phyloP scores from a whole-genome alignment of 139 green algal genomes.

The Micractinium sp. region DNA sequence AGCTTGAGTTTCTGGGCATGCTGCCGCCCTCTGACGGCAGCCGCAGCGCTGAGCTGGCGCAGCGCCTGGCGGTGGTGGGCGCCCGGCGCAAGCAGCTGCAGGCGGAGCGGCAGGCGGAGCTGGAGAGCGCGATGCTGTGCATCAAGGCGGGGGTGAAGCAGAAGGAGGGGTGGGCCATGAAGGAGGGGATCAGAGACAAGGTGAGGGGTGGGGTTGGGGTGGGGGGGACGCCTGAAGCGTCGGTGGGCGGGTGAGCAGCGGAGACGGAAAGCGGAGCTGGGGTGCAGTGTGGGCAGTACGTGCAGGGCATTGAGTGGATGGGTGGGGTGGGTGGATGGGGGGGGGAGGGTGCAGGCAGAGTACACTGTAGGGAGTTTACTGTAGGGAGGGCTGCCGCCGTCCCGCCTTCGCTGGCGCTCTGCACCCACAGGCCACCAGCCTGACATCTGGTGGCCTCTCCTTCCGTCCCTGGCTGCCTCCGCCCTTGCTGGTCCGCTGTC shows the following conservation, averaged over 20 bases:
- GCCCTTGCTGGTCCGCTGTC: neutral
- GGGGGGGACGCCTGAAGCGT: neutral
- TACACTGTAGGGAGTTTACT: no score
- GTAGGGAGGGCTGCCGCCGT: no score
- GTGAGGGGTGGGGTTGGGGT: slow-evolving; percentile 24
- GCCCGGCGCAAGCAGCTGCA: slow-evolving; percentile 53
- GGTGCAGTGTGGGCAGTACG: no score
- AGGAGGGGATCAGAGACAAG: slow-evolving; percentile 89
- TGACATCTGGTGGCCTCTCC: neutral
- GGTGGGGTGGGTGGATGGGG: no score
- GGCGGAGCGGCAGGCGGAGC: slow-evolving; percentile 66
- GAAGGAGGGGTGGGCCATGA: slow-evolving; percentile 87
- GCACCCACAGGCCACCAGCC: no score
- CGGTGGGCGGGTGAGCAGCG: neutral
- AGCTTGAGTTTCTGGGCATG: slow-evolving; percentile 92
- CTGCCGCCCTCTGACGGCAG: slow-evolving; percentile 49
- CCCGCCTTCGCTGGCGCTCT: no score
- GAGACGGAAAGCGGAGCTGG: no score
- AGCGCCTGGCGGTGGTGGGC: neutral
- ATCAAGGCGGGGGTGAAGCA: slow-evolving; percentile 80
- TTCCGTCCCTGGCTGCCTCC: neutral
- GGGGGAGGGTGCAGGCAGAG: no score
- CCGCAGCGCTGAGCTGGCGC: slow-evolving; percentile 1
- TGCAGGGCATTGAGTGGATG: no score
- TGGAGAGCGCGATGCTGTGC: slow-evolving; percentile 73